phyloP scores from a whole-genome alignment of 1,284 basidiomycete genomes.

The Ustilago esculenta region DNA sequence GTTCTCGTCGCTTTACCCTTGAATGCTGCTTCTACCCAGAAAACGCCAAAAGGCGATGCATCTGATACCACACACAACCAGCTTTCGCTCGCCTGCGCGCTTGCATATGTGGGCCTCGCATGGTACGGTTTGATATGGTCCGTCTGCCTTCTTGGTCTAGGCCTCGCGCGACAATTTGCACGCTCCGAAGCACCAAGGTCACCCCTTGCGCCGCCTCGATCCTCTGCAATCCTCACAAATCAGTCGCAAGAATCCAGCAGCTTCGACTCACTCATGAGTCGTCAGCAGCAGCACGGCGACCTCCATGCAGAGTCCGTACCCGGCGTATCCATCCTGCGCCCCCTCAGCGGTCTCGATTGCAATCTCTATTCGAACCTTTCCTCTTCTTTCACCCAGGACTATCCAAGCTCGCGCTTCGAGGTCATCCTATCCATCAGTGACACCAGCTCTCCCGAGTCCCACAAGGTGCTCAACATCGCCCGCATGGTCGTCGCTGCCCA shows the following conservation, averaged over 20 bases:
- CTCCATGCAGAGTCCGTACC: constrained; percentile 70
- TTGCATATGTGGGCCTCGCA: constrained; percentile 65
- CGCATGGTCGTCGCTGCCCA: constrained; percentile 53
- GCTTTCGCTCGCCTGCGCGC: background rate
- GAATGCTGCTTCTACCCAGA: background rate
- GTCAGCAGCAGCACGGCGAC: constrained; percentile 78
- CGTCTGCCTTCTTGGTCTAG: constrained; percentile 79
- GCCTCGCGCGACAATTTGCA: constrained; percentile 53
- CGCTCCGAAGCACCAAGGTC: constrained; percentile 27
- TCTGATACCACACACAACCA: background rate
- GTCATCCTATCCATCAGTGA: constrained; percentile 61
- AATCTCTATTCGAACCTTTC: constrained; percentile 61
- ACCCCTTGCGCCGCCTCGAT: constrained; percentile 36
- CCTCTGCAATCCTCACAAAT: constrained; percentile 27
- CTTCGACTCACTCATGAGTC: constrained; percentile 52
- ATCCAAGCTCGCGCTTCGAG: constrained; percentile 58
- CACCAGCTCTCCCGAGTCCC: constrained; percentile 32
- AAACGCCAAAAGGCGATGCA: background rate
- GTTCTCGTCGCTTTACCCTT: constrained; percentile 1
- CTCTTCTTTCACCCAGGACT: constrained; percentile 62
- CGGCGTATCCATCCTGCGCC: constrained; percentile 62
- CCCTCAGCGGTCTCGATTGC: constrained; percentile 63
- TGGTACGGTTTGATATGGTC: constrained; percentile 82
- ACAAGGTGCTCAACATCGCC: constrained; percentile 59
- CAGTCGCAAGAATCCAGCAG: constrained; percentile 75